Evolutionary conservation across 805 yeast genomes (phyloP), one percentile per base, ranked within the genome.

Genomic region (Hanseniaspora thailandica): DNA sequence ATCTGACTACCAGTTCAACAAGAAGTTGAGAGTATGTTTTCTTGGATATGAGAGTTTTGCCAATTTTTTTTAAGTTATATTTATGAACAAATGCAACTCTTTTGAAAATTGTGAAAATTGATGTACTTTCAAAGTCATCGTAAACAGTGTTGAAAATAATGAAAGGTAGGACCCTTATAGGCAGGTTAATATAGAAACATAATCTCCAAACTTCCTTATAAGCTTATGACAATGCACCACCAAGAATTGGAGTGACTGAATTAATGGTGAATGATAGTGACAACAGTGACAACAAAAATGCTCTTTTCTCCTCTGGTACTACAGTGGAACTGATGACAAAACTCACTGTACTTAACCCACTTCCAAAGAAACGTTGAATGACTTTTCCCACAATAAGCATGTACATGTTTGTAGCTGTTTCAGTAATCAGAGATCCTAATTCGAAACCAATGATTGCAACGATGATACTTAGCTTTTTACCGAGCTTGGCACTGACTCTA

Each of bases 111-210:
- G 15, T 20, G 19, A 17, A 23, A 13, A 49, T n/a, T 9, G 53
- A 35, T 28, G 25, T 22, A 23, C 53, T 41, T 4, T 41, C 53
- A 22, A 9, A 10, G 34, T 49, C 53, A 33, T 40, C n/a, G 20
- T 49, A 49, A 20, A 49, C 53, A 7, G 41, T 33, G 17, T 49
- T 58, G 17, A n/a, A 54, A 40, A 38, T 22, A 3, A 54, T 33
- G n/a, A 60, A 52, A 6, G 65, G 64, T 9, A 59, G 31, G 1
- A 82, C 86, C n/a, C 85, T 84, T 39, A 81, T 64, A 2, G 87
- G 86, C 36, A 84, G 63, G 63, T 82, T 83, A 57, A 84, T 71
- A 65, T 77, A 84, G 61, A 82, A 84, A 59, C 86, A 78, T 86
- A 87, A 82, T 60, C 88, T 70, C 88, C 88, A 83, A 10, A 77